These are phyloP conservation scores for Aurantiochytrium sp. DNA, from an alignment of 108 stramenopile genomes.

Conservation along the genomic window DNA sequence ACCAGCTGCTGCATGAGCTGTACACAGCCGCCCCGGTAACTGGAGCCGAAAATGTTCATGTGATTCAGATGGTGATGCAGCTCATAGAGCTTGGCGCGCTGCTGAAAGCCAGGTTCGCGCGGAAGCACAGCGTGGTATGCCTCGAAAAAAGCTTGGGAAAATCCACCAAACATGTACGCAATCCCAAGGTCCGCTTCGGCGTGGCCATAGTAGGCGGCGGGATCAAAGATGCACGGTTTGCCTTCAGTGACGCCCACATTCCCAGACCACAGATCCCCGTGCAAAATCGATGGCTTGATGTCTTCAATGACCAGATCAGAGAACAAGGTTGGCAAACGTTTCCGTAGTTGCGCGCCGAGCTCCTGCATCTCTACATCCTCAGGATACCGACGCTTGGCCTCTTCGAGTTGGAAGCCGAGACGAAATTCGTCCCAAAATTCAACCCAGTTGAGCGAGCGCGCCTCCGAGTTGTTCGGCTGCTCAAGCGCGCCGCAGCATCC, in stretches of 20 bases:
- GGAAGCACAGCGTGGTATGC: constrained; percentile 46
- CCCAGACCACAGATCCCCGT: constrained; percentile 56
- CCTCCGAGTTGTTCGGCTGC: not conserved
- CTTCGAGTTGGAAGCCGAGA: not conserved
- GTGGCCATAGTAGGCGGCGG: constrained; percentile 50
- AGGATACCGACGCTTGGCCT: not conserved
- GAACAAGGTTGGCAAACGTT: not conserved
- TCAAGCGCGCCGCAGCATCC: not conserved
- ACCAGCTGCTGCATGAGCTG: not conserved
- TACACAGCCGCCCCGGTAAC: constrained; percentile 34
- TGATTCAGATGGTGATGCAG: constrained; percentile 59
- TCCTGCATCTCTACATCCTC: not conserved
- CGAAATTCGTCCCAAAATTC: not conserved
- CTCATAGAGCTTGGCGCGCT: constrained; percentile 53
- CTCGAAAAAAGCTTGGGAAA: constrained; percentile 38
- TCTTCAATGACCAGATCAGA: constrained; percentile 32
- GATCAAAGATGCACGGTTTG: constrained; percentile 46
- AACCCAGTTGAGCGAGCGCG: not conserved
- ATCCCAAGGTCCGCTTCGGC: constrained; percentile 55
- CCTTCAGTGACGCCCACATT: constrained; percentile 50
- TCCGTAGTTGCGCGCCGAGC: not conserved
- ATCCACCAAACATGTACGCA: constrained; percentile 43
- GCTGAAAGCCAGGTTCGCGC: constrained; percentile 42
- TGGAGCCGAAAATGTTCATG: constrained; percentile 54
- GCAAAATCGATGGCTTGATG: constrained; percentile 39